Base-by-base conservation (phyloP, 805 yeast species). In the Starmerella floris region DNA sequence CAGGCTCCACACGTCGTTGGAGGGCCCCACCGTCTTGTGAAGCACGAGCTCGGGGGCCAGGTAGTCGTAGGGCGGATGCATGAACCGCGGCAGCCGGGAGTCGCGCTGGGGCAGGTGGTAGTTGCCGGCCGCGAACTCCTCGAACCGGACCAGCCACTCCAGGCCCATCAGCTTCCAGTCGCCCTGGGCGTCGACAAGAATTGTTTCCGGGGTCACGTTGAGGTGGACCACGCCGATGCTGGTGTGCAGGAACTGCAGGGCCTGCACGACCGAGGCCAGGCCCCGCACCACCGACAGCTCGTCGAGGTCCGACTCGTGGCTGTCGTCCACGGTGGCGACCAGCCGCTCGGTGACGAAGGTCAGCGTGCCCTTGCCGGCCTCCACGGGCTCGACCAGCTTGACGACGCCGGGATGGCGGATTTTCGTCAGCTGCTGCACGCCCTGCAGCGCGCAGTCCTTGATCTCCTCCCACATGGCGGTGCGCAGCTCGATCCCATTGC, bases 131-230 rank as follows among this genome's bases (percentile, higher is more conserved):
- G 60, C 64, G 33, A 69, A 48, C 51, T 65, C 82, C 55, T 66
- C 72, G 58, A 63, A 71, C 55, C 63, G 72, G 39, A 63, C 64
- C 4, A 58, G 48, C 39, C 73, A 62, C 40, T 72, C 77, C 45
- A 91, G 69, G 0, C 96, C 96, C 5, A 81, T 72, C 2, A 91
- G 58, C 59, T 88, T 91, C 97, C 98, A 91, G 62, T 91, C 97
- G 4, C 93, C 87, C 42, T 61, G 60, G 15, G 76, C 79, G 51
- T 81, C 87, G 17, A 88, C 72, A 43, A 80, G 72, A 1, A 91
- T 68, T 0, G 94, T 73, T 8, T 72, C 64, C 1, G 98, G 98
- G 49, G 77, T 77, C 27, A 91, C 51, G 50, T 84, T 82, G 50
- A 82, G 59, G 62, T 88, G 95, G 5, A 82, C 79, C 23, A 76